Evolutionary conservation across 371 early-diverging fungal species (phyloP).

Genomic region (Zychaea mexicana): DNA sequence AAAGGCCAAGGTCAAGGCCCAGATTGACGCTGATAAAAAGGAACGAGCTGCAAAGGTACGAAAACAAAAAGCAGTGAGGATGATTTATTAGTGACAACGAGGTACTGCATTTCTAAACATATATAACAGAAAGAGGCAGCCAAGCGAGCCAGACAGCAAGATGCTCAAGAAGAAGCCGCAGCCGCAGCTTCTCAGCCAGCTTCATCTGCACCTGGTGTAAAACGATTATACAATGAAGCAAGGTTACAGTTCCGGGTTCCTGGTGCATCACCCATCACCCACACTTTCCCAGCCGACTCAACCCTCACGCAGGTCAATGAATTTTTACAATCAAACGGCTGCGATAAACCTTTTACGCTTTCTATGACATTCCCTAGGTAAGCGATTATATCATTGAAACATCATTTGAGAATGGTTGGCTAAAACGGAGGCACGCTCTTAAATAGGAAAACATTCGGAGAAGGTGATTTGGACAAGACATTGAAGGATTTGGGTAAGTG

Average conservation of each 20-base stretch:
- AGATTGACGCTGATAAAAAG: conserved; percentile 84
- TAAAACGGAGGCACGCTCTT: not conserved
- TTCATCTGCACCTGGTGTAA: conserved; percentile 16
- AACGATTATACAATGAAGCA: conserved; percentile 72
- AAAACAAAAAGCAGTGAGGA: no score
- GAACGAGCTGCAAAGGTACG: conserved; percentile 69
- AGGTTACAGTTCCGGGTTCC: conserved; percentile 70
- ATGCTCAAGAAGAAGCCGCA: conserved; percentile 18
- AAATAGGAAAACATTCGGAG: conserved; percentile 40
- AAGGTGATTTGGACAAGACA: conserved; percentile 38
- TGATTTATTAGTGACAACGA: not conserved
- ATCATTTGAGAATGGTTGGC: not conserved
- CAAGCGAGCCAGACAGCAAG: conserved; percentile 9
- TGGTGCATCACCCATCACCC: conserved; percentile 58
- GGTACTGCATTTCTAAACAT: no score
- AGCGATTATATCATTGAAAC: not conserved
- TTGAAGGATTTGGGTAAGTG: conserved; percentile 56
- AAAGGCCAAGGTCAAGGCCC: conserved; percentile 76
- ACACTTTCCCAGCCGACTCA: conserved; percentile 74
- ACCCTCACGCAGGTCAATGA: conserved; percentile 67
- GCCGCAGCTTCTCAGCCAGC: conserved; percentile 20
- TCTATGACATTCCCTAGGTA: conserved; percentile 77
- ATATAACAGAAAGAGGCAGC: conserved; percentile 26
- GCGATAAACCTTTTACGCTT: conserved; percentile 60
- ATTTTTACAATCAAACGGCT: conserved; percentile 62